Base-by-base conservation (phyloP, 176 grass and related monocot species). In the Bonia amplexicaulis region DNA sequence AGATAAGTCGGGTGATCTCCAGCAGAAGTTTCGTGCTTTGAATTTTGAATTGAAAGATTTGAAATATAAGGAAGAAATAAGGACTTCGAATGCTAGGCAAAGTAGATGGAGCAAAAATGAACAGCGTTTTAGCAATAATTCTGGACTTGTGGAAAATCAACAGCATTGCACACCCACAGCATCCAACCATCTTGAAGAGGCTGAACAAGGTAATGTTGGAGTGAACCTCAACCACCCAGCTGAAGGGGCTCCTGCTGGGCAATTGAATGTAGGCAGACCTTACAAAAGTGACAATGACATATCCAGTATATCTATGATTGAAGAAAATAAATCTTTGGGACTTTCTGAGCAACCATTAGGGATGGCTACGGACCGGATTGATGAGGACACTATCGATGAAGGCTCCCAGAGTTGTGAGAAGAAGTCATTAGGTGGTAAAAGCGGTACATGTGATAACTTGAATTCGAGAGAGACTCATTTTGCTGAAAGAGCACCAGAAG, bases 31-130 rank as follows among this genome's bases (percentile, higher is more conserved):
- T 39, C 87, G 84, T 37, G 79, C 77, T 64, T 63, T 90, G 80
- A 87, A 83, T 88, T 88, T 85, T 49, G 96, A 98, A 80, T 80
- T 89, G 88, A 95, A 87, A 92, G 94, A 90, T 85, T 80, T 94
- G 62, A 98, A 94, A 90, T 86, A 87, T 79, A 93, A 60, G 85
- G 84, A 92, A 74, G 96, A 95, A 37, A 67, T 80, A 58, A 91
- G 48, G 61, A 73, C 68, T 87, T 40, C 72, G 27, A 72, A 73
- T 84, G 79, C 77, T 46, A 85, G 73, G 82, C 85, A 94, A 80
- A 86, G 27, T 88, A 93, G 67, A 76, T 80, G 57, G 81, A 76
- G 23, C 40, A 94, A 88, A 73, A 85, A 73, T 84, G 89, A 93
- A 61, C 85, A 80, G 71, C 73, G 84, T 73, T 71, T 86, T 17